phyloP scores from a whole-genome alignment of 371 early-diverging fungal genomes.

The Vavraia culicis region DNA sequence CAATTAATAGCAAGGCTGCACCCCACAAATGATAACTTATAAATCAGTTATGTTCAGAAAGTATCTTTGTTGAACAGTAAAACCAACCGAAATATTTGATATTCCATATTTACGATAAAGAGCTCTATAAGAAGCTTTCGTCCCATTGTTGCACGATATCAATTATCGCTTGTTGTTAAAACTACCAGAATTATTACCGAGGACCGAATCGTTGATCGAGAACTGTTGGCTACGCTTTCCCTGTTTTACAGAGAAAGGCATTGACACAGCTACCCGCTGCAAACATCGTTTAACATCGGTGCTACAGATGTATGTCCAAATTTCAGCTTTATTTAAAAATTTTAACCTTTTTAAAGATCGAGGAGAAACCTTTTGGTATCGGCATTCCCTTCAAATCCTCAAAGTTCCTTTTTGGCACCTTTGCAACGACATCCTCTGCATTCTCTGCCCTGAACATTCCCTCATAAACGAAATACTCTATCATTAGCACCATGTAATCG shows the following conservation, averaged over 20 bases:
- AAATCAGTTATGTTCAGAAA: no score
- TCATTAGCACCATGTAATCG: constrained; percentile 34
- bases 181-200: background rate
- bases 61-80: no score
- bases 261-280: constrained; percentile 4
- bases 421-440: constrained; percentile 19
- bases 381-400: constrained; percentile 39
- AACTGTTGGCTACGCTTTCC: background rate
- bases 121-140: no score
- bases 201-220: background rate
- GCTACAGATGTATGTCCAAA: no score
- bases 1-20: no score
- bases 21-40: no score
- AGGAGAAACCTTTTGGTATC: constrained; percentile 40
- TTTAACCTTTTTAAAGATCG: constrained; percentile 36
- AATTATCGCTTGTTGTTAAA: no score
- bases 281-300: no score
- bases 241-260: constrained; percentile 21
- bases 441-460: constrained; percentile 34
- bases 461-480: constrained; percentile 39
- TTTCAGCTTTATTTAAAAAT: no score
- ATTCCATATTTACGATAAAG: no score
- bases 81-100: no score
- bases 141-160: no score
- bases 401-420: constrained; percentile 35